Percentiles rank a stretch among this genome's conserved stretches.
Evolutionary conservation across 179 eudicot species (phyloP).

Genomic region (Beta macrorhiza): DNA sequence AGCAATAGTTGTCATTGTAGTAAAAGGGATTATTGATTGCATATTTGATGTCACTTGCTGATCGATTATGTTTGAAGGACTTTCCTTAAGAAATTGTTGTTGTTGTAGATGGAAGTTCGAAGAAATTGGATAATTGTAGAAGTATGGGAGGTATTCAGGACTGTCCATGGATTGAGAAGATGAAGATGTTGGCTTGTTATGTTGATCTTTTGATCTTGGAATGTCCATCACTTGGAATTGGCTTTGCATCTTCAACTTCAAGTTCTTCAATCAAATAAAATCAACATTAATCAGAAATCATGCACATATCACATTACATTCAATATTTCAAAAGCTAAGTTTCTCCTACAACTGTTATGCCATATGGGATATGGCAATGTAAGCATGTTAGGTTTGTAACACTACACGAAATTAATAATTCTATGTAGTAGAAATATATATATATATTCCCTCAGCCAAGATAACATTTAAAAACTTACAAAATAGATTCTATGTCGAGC

Average conservation of each 20-base stretch:
- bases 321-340: no score
- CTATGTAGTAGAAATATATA: no score
- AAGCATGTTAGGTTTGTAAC: no score
- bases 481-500: not conserved
- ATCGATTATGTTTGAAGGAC: not conserved
- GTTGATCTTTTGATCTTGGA: slow-evolving; percentile 30
- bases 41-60: slow-evolving; percentile 10
- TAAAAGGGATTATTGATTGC: slow-evolving; percentile 20
- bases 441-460: no score
- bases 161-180: slow-evolving; percentile 63
- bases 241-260: slow-evolving; percentile 53
- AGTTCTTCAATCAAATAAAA: slow-evolving; percentile 34
- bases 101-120: slow-evolving; percentile 19
- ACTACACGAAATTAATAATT: no score
- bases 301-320: not conserved
- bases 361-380: no score
- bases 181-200: slow-evolving; percentile 50
- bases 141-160: slow-evolving; percentile 43
- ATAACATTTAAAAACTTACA: no score
- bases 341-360: no score
- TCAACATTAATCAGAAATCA: not conserved
- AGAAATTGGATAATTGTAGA: slow-evolving; percentile 38
- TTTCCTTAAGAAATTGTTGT: slow-evolving; percentile 4
- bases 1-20: not conserved
- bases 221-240: slow-evolving; percentile 33